phyloP scores from a whole-genome alignment of 345 rosid species.

The Erysimum cheiranthoides region DNA sequence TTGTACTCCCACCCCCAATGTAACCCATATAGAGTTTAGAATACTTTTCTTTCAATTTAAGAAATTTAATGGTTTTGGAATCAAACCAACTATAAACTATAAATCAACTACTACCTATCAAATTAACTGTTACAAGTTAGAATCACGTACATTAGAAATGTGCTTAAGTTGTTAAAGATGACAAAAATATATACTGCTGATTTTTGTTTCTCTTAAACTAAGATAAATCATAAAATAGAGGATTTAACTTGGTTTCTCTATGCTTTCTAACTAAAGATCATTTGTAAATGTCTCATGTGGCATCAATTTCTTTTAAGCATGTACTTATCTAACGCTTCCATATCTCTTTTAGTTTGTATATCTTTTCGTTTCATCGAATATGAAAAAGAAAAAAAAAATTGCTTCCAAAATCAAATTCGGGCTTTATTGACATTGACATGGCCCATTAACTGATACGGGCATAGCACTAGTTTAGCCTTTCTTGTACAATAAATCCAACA shows the following conservation, averaged over 20 bases:
- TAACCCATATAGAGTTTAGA: not conserved
- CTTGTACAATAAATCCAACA: not conserved
- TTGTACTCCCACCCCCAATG: not conserved
- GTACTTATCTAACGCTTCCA: not conserved
- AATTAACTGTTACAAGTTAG: no score
- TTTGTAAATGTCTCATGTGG: not conserved
- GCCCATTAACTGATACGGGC: not conserved
- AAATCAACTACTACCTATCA: no score
- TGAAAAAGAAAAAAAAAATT: not conserved
- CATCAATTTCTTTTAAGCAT: slow-evolving; percentile 18
- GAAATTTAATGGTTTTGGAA: no score
- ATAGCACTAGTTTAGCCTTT: not conserved
- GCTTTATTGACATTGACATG: not conserved
- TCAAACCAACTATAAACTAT: no score
- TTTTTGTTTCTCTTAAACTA: not conserved
- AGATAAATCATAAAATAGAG: not conserved
- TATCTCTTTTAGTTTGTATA: not conserved
- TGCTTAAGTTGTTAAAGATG: not conserved
- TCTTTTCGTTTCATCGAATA: not conserved
- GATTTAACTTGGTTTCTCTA: not conserved
- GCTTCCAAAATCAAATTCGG: not conserved
- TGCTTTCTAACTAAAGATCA: not conserved
- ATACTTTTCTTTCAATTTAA: no score
- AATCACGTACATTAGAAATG: not conserved
- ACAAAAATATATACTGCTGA: not conserved